Base-by-base conservation (phyloP, 2,329 filamentous ascomycete genomes). In the Tricladium varicosporioides region DNA sequence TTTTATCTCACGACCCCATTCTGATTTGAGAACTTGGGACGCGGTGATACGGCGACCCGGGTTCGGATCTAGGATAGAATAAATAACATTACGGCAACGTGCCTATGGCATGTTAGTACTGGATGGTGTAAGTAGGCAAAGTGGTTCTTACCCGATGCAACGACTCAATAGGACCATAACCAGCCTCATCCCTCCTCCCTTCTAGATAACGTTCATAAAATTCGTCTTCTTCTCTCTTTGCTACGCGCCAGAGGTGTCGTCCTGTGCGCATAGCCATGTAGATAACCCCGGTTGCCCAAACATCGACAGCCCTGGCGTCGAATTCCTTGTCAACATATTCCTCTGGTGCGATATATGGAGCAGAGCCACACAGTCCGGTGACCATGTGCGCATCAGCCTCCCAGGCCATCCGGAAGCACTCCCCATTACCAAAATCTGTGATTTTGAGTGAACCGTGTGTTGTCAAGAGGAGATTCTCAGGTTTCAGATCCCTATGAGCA, bases 241-340 rank as follows among this genome's bases (percentile, higher is more conserved):
- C 94, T n/a, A 97, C 85, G 54, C 92, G 88, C 94, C 94, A 99
- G 8, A 99, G 80, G 73, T 99, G 94, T 53, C 94, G 84, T 5
- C 94, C 94, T 1, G 93, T 97, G 57, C 94, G 84, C 94, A 99
- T 99, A 13, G 94, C 94, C 94, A 99, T 99, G 77, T 99, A 99
- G 59, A 99, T 99, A 51, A 99, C 94, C 70, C 94, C 94, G 59
- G 92, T 96, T 19, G 94, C 94, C 94, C 94, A 99, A 13, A 97
- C 88, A 69, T 99, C 94, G 49, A 99, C 93, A n/a, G 94, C 93
- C 57, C 94, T 84, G 31, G 94, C 94, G 70, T 99, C 94, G 64
- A 99, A 99, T 71, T 99, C 94, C 72, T 88, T 92, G 70, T 96
- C 92, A 1, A 87, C 84, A 69, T 99, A 99, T 73, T 99, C 94